phyloP scores from a whole-genome alignment of 2,329 filamentous ascomycete species.

The Pseudogymnoascus verrucosus region DNA sequence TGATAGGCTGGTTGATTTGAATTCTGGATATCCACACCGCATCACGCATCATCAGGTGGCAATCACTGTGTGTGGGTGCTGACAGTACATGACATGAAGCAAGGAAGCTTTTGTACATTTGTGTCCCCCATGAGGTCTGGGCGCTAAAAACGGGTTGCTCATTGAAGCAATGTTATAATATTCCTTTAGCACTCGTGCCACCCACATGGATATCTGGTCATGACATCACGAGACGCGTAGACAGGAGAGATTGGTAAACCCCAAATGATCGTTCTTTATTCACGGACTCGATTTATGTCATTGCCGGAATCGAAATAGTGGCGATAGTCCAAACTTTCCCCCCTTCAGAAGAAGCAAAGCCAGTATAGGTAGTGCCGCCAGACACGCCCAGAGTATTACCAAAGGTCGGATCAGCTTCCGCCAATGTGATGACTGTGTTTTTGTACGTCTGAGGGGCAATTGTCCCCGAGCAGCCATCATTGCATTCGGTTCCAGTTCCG shows the following conservation, averaged over 20 bases:
- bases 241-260: neutral
- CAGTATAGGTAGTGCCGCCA: conserved; percentile 29
- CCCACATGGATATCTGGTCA: neutral
- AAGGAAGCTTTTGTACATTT: neutral
- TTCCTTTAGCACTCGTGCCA: neutral
- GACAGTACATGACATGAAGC: neutral
- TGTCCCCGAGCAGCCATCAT: conserved; percentile 32
- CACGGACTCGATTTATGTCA: conserved; percentile 17
- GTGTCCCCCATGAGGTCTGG: neutral
- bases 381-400: conserved; percentile 23
- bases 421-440: conserved; percentile 33
- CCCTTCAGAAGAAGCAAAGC: conserved; percentile 27
- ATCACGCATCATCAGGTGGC: no score
- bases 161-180: neutral
- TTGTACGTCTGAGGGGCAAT: conserved; percentile 31
- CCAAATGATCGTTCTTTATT: neutral
- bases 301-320: conserved; percentile 30
- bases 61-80: neutral
- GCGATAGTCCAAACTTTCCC: conserved; percentile 33
- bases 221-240: neutral
- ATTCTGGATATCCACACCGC: neutral
- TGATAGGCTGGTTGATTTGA: neutral
- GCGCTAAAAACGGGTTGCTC: neutral
- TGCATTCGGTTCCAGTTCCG: conserved; percentile 36
- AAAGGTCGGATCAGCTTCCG: conserved; percentile 26